These are phyloP conservation scores for Suhomyces choctaworum DNA, from an alignment of 1,139 yeast genomes.

Conservation along the genomic window DNA sequence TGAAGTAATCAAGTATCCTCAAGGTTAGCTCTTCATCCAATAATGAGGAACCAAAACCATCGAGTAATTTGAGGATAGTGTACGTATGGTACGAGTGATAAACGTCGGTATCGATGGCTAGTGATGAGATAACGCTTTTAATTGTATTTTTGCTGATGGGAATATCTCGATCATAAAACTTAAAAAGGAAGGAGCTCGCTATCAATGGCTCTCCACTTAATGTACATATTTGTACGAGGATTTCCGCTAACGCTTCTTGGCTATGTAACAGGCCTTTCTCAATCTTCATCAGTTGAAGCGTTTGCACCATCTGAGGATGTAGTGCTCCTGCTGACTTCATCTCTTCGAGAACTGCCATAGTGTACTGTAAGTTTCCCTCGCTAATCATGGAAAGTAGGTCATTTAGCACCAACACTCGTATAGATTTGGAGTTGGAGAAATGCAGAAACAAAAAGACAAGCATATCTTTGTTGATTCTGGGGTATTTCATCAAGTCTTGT, in stretches of 20 bases:
- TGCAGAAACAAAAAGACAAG: constrained; percentile 17
- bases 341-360: constrained; percentile 8
- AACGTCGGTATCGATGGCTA: constrained; percentile 12
- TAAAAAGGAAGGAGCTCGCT: constrained; percentile 21
- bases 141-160: constrained; percentile 7
- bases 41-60: constrained; percentile 3
- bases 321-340: constrained; percentile 5
- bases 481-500: constrained; percentile 23
- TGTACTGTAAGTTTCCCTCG: constrained; percentile 11
- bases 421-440: constrained; percentile 21
- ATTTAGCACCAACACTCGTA: constrained; percentile 22
- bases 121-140: constrained; percentile 8
- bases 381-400: constrained; percentile 19
- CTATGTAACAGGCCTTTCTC: neutral
- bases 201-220: constrained; percentile 26
- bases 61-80: constrained; percentile 15
- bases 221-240: constrained; percentile 12
- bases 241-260: constrained; percentile 3
- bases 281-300: constrained; percentile 4
- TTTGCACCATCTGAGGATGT: constrained; percentile 1
- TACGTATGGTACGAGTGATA: constrained; percentile 14
- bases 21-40: neutral
- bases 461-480: constrained; percentile 21
- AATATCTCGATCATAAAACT: constrained; percentile 5
- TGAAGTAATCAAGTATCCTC: constrained; percentile 9